Evolutionary conservation across 106 monocot species (phyloP).

Genomic region (Amphibolis antarctica): DNA sequence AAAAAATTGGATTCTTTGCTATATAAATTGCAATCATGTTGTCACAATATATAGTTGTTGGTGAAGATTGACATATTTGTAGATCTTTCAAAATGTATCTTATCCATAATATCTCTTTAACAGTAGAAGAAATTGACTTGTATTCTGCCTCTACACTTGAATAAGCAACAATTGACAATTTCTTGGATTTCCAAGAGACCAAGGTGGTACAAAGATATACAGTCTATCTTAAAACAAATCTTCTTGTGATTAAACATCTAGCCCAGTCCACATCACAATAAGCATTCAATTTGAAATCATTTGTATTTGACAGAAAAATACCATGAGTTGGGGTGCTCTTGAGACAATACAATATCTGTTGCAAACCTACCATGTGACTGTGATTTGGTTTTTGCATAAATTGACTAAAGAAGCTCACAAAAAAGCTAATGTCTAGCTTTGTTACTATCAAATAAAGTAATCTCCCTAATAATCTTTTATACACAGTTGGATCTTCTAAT

Average conservation of each 20-base stretch:
- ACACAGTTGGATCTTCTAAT: not conserved
- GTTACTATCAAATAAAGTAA: constrained; percentile 4
- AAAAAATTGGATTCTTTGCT: not conserved
- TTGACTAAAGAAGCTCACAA: not conserved
- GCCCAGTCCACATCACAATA: constrained; percentile 7
- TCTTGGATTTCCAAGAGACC: constrained; percentile 9
- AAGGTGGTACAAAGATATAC: not conserved
- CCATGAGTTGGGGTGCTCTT: not conserved
- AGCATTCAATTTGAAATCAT: not conserved
- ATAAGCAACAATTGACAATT: not conserved
- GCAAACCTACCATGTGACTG: not conserved
- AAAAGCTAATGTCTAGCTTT: not conserved
- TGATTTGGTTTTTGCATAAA: not conserved
- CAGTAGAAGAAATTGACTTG: not conserved
- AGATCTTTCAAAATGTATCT: not conserved
- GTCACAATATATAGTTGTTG: not conserved
- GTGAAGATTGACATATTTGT: not conserved
- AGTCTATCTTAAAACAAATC: not conserved
- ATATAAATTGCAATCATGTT: not conserved
- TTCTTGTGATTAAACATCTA: not conserved
- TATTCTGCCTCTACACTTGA: constrained; percentile 7
- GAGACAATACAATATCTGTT: not conserved
- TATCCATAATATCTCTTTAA: constrained; percentile 3
- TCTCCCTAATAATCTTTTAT: not conserved
- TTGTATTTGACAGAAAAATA: not conserved